phyloP scores from a whole-genome alignment of 768 basidiomycete genomes.

The Butyriboletus loyo region DNA sequence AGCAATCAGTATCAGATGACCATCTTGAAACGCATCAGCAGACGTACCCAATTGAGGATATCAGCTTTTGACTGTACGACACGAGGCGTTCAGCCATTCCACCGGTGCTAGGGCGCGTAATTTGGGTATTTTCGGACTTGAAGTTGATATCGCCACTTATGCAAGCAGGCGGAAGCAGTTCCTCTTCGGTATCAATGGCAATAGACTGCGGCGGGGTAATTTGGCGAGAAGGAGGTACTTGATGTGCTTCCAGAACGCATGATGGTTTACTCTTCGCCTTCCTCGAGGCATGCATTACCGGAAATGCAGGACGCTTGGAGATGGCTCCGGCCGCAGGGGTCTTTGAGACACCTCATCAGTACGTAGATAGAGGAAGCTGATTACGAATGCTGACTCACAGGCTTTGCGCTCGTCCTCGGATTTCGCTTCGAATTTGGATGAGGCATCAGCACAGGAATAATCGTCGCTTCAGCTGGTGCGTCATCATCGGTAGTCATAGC shows the following conservation, averaged over 20 bases:
- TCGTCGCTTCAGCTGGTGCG: not conserved
- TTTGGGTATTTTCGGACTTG: slow-evolving; percentile 18
- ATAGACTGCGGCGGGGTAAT: slow-evolving; percentile 12
- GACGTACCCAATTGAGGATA: slow-evolving; percentile 45
- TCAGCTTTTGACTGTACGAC: slow-evolving; percentile 46
- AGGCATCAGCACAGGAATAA: not conserved
- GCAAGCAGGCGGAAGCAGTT: slow-evolving; percentile 18
- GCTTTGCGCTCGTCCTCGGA: slow-evolving; percentile 25
- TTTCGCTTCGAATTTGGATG: slow-evolving; percentile 19
- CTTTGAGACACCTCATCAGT: slow-evolving; percentile 21
- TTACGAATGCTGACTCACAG: slow-evolving; percentile 22
- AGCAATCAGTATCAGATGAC: slow-evolving; percentile 23
- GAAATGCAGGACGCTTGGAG: slow-evolving; percentile 13
- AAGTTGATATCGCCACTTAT: slow-evolving; percentile 30
- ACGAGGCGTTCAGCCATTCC: slow-evolving; percentile 49
- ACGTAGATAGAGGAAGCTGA: slow-evolving; percentile 3
- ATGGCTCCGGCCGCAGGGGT: slow-evolving; percentile 15
- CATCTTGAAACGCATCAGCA: slow-evolving; percentile 20
- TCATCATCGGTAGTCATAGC: not conserved
- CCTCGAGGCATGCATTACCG: slow-evolving; percentile 16
- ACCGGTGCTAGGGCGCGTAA: slow-evolving; percentile 19
- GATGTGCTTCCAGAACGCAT: slow-evolving; percentile 10
- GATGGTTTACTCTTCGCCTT: slow-evolving; percentile 18
- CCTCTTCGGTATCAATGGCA: slow-evolving; percentile 11
- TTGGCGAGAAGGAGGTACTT: slow-evolving; percentile 3